phyloP scores from a whole-genome alignment of 306 rosid species.

The Echinosophora koreensis region DNA sequence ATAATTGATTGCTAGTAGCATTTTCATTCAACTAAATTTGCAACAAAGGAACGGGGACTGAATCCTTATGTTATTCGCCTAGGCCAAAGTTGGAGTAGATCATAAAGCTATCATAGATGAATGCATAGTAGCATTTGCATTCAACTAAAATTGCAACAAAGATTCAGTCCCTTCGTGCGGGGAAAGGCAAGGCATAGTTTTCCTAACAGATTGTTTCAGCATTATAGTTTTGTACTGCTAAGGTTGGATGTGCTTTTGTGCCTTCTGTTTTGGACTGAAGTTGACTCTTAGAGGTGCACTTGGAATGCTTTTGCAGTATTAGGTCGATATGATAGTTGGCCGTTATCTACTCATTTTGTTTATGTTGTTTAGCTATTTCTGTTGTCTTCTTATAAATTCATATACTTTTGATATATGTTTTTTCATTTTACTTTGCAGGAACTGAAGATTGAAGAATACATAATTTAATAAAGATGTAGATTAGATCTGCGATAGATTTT shows the following conservation, averaged over 20 bases:
- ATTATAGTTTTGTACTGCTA: neutral
- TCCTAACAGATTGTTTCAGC: slow-evolving; percentile 6
- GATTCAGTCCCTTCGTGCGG: slow-evolving; percentile 82
- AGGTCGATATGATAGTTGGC: slow-evolving; percentile 1
- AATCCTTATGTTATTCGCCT: too few species aligned
- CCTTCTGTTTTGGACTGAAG: slow-evolving; percentile 37
- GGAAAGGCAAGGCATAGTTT: slow-evolving; percentile 82
- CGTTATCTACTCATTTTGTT: neutral
- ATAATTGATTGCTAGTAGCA: neutral
- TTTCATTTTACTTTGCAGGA: too few species aligned
- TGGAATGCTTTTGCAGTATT: neutral
- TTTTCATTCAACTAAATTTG: too few species aligned
- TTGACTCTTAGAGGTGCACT: slow-evolving; percentile 23
- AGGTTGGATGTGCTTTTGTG: slow-evolving; percentile 40
- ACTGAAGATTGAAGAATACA: too few species aligned
- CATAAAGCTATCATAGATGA: too few species aligned
- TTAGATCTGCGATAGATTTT: too few species aligned
- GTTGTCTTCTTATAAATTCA: neutral
- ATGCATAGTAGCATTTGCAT: too few species aligned
- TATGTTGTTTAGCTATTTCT: neutral
- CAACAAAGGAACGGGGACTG: too few species aligned
- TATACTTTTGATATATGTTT: too few species aligned
- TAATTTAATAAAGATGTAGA: too few species aligned
- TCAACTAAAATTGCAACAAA: slow-evolving; percentile 74
- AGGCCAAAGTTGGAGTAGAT: too few species aligned